Percentiles rank a stretch among this genome's conserved stretches.
Evolutionary conservation across 192 early-diverging fungal genomes (phyloP).

Genomic region (Umbelopsis sp.): DNA sequence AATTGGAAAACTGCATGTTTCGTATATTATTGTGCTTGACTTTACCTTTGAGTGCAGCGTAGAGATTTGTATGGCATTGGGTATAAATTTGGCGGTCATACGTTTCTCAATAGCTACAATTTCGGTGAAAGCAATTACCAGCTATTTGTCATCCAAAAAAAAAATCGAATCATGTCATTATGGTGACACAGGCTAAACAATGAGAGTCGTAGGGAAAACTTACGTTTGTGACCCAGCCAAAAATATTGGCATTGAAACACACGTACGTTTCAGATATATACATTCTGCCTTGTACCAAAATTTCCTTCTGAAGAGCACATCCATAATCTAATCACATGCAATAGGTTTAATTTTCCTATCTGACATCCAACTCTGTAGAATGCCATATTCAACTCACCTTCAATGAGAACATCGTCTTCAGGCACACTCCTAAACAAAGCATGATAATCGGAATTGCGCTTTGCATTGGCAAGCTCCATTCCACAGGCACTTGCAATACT

Average conservation of each 20-base stretch:
- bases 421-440: conserved; percentile 58
- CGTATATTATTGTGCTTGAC: not conserved
- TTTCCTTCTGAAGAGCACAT: conserved; percentile 89
- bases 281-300: conserved; percentile 82
- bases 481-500: conserved; percentile 26
- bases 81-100: conserved; percentile 82
- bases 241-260: conserved; percentile 88
- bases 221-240: conserved; percentile 86
- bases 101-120: conserved; percentile 85
- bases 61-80: conserved; percentile 86
- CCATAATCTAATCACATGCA: conserved; percentile 60
- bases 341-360: not conserved
- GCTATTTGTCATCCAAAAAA: conserved; percentile 24
- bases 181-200: not conserved
- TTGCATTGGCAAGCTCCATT: conserved; percentile 40
- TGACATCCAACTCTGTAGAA: too few species aligned
- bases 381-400: conserved; percentile 39
- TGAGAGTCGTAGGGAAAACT: conserved; percentile 7
- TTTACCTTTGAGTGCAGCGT: conserved; percentile 65
- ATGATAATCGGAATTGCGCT: conserved; percentile 56
- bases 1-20: not conserved
- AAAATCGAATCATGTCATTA: not conserved
- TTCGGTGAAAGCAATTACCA: conserved; percentile 77
- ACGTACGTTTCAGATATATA: conserved; percentile 81
- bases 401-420: conserved; percentile 55